A percentile compares a stretch with the other conserved stretches of the same genome.
These are phyloP conservation scores for Pholiota microspora DNA, from an alignment of 768 basidiomycete genomes.

Conservation along the genomic window DNA sequence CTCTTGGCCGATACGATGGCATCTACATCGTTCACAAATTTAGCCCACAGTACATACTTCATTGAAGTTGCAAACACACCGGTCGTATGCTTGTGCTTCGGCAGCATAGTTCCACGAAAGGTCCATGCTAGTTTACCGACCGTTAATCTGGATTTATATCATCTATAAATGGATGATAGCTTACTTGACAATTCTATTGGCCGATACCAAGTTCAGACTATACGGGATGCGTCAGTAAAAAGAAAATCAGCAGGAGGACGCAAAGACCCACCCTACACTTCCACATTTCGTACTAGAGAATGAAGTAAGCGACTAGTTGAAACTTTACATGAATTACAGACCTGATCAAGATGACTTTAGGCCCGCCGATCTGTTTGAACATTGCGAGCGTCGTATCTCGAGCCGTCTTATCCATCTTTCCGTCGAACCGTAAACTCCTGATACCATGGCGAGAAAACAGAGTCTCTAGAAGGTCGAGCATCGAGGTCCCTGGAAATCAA, in stretches of 20 bases:
- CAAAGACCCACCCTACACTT: constrained; percentile 50
- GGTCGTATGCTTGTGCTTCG: constrained; percentile 64
- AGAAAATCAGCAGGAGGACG: neutral
- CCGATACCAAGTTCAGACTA: constrained; percentile 59
- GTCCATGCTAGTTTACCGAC: constrained; percentile 48
- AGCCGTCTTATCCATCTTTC: constrained; percentile 56
- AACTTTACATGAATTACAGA: constrained; percentile 11
- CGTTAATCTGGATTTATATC: neutral
- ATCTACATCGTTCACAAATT: constrained; percentile 32
- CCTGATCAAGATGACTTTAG: constrained; percentile 68
- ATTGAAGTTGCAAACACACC: constrained; percentile 27
- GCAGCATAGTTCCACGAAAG: constrained; percentile 74
- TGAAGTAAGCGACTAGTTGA: neutral
- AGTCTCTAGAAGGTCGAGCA: constrained; percentile 66
- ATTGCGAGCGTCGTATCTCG: constrained; percentile 48
- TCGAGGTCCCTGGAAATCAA: constrained; percentile 59
- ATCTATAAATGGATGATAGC: neutral
- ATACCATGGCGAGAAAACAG: constrained; percentile 59
- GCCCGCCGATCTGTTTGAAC: constrained; percentile 57
- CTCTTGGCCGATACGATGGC: constrained; percentile 69
- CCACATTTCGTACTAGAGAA: constrained; percentile 57
- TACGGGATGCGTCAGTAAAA: neutral
- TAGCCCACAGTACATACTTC: constrained; percentile 17
- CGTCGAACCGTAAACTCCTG: constrained; percentile 60
- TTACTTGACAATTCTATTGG: constrained; percentile 71